Evolutionary conservation across 805 yeast genomes (phyloP).

Genomic region (Hanseniaspora singularis): DNA sequence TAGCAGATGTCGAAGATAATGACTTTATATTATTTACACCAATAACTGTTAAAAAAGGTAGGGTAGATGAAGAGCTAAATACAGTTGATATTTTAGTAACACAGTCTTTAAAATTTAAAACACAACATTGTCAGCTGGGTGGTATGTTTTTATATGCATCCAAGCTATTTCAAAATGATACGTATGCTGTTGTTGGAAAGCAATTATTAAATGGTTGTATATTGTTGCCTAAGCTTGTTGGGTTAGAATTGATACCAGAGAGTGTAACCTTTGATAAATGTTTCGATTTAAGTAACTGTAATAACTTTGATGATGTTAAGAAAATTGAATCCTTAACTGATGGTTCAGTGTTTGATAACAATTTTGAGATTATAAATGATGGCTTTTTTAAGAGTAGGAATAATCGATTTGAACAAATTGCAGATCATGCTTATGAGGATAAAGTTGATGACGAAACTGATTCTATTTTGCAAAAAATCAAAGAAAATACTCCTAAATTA

Average conservation of each 20-base stretch:
- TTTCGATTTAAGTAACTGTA: constrained; percentile 15
- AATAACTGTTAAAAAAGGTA: constrained; percentile 14
- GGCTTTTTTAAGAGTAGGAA: background rate
- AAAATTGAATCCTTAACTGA: constrained; percentile 21
- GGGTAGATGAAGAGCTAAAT: constrained; percentile 21
- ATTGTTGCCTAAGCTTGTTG: constrained; percentile 32
- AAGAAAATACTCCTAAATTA: background rate
- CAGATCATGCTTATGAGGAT: background rate
- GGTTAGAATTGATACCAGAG: constrained; percentile 33
- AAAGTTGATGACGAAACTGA: constrained; percentile 11
- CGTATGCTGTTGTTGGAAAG: constrained; percentile 31
- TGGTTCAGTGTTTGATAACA: constrained; percentile 13
- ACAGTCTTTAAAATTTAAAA: constrained; percentile 16
- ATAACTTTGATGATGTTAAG: constrained; percentile 17
- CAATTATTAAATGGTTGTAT: constrained; percentile 40
- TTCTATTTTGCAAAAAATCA: background rate
- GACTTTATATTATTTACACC: constrained; percentile 24
- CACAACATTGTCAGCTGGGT: constrained; percentile 38
- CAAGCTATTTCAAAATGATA: constrained; percentile 29
- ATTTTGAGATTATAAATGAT: background rate
- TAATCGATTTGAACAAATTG: no score
- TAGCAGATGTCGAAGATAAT: constrained; percentile 19
- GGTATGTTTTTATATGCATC: constrained; percentile 43
- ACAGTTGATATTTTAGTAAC: constrained; percentile 7
- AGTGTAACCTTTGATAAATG: constrained; percentile 25